phyloP scores from a whole-genome alignment of 345 rosid species.

The Citrus reticulata region DNA sequence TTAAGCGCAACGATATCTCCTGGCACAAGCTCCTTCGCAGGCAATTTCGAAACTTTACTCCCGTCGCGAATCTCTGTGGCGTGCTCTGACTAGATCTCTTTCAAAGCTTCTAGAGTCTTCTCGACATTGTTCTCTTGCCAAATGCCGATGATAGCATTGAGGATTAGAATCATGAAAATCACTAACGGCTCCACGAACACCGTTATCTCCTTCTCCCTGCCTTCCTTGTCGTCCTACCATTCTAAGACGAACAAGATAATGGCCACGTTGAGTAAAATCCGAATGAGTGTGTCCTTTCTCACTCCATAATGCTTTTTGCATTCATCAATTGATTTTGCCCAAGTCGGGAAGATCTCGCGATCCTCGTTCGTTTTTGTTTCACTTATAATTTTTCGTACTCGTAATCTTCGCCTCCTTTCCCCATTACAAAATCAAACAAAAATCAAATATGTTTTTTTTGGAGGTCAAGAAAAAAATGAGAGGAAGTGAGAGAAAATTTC shows the following conservation, averaged over 20 bases:
- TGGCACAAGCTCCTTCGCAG: conserved; percentile 55
- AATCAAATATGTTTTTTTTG: no score
- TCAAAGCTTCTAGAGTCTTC: conserved; percentile 61
- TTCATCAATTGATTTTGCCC: conserved; percentile 45
- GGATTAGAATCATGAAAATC: conserved; percentile 60
- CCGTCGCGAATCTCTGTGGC: conserved; percentile 53
- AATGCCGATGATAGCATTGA: conserved; percentile 61
- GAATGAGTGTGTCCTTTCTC: conserved; percentile 44
- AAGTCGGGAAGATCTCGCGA: conserved; percentile 39
- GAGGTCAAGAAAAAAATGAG: no score
- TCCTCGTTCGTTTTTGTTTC: conserved; percentile 1
- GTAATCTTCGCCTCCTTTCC: no score
- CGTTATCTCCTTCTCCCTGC: conserved; percentile 56
- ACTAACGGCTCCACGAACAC: conserved; percentile 74
- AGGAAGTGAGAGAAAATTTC: no score
- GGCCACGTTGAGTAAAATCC: conserved; percentile 55
- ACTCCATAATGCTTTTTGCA: conserved; percentile 45
- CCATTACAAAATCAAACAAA: no score
- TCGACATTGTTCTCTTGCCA: conserved; percentile 76
- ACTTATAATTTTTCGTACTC: neutral
- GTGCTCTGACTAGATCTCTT: conserved; percentile 70
- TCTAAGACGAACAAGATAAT: conserved; percentile 58
- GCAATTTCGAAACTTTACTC: conserved; percentile 27
- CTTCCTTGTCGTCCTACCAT: conserved; percentile 55
- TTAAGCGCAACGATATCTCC: conserved; percentile 65